Evolutionary conservation across 1,284 basidiomycete genomes (phyloP).

Genomic region (Inonotus hispidus): DNA sequence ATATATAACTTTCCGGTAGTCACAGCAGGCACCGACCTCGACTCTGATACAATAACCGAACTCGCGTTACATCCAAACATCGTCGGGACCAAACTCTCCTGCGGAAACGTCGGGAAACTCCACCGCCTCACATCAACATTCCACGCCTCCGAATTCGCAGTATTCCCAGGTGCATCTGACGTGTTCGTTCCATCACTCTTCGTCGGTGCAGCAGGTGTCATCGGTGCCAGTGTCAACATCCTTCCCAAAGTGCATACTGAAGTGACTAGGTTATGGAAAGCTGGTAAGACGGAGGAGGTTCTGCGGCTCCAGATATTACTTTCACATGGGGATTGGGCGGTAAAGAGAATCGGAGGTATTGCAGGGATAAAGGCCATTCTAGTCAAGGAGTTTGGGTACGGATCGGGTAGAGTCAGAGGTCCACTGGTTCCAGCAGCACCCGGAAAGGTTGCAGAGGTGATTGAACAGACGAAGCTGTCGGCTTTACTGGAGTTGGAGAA

Average conservation of each 20-base stretch:
- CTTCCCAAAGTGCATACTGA: slow-evolving; percentile 67
- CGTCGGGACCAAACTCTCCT: slow-evolving; percentile 85
- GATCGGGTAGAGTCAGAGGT: slow-evolving; percentile 49
- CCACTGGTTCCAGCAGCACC: slow-evolving; percentile 46
- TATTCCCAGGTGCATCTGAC: slow-evolving; percentile 62
- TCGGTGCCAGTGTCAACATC: slow-evolving; percentile 74
- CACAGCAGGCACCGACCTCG: slow-evolving; percentile 82
- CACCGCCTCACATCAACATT: slow-evolving; percentile 63
- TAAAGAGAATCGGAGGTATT: slow-evolving; percentile 66
- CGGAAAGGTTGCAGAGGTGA: slow-evolving; percentile 31
- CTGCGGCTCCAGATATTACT: slow-evolving; percentile 64
- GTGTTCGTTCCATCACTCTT: slow-evolving; percentile 64
- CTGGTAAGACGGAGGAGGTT: slow-evolving; percentile 60
- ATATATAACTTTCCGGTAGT: slow-evolving; percentile 87
- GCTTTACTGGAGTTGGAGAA: slow-evolving; percentile 64
- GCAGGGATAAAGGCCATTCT: slow-evolving; percentile 68
- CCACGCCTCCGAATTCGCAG: slow-evolving; percentile 48
- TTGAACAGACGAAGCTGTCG: slow-evolving; percentile 40
- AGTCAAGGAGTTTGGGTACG: slow-evolving; percentile 66
- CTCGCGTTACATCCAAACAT: slow-evolving; percentile 82
- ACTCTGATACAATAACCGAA: slow-evolving; percentile 72
- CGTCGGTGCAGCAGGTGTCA: slow-evolving; percentile 63
- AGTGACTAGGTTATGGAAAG: slow-evolving; percentile 54
- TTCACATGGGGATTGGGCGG: slow-evolving; percentile 69
- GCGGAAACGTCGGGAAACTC: slow-evolving; percentile 81